Conservation (phyloP, 2,329 filamentous ascomycete genomes). For the Ophiosphaerella herpotricha region DNA sequence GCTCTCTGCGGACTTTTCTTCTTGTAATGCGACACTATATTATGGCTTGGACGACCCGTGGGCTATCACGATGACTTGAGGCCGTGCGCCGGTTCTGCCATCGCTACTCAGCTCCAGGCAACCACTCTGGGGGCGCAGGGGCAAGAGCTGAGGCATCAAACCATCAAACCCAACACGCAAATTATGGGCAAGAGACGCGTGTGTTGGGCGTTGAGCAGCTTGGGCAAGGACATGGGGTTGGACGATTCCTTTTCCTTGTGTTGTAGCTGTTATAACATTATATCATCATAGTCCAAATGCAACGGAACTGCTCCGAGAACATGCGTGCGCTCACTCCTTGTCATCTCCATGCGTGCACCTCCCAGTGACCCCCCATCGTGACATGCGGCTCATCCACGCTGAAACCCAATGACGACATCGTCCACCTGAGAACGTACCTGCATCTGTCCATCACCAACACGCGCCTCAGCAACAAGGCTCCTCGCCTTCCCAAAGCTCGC, state of each 20-base stretch:
- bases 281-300: constrained; percentile 23
- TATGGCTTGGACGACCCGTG: constrained; percentile 19
- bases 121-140: constrained; percentile 1
- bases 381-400: constrained; percentile 37
- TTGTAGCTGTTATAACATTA: constrained; percentile 28
- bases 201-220: background rate
- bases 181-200: too few species aligned
- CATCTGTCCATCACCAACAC: constrained; percentile 2
- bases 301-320: constrained; percentile 17
- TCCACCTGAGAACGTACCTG: constrained; percentile 18
- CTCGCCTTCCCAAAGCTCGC: too few species aligned
- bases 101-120: constrained; percentile 12
- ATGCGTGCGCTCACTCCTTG: constrained; percentile 13
- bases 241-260: constrained; percentile 14
- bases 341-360: constrained; percentile 2
- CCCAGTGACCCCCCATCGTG: constrained; percentile 30
- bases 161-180: background rate
- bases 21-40: constrained; percentile 23
- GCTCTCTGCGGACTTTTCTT: constrained; percentile 30
- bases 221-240: background rate
- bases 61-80: constrained; percentile 15
- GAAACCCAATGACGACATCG: constrained; percentile 42
- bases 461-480: too few species aligned
- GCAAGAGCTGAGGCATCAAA: background rate
- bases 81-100: constrained; percentile 7